Conservation (phyloP, 1,139 yeast genomes). For the Geotrichum europaeum region DNA sequence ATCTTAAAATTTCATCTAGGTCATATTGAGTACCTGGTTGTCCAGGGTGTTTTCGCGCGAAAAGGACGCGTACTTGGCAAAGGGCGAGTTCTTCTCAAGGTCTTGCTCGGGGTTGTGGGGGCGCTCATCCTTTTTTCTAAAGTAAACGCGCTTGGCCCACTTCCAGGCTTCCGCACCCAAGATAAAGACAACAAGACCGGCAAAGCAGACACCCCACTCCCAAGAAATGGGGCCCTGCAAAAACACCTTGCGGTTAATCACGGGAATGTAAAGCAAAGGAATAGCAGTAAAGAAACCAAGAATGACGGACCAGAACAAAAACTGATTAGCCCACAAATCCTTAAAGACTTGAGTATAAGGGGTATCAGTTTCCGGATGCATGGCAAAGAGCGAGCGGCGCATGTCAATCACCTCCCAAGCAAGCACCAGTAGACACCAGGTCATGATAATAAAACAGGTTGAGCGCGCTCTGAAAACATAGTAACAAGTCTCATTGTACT, state of each 20-base stretch:
- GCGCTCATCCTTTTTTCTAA: conserved; percentile 35
- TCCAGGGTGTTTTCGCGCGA: conserved; percentile 43
- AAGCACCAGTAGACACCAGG: conserved; percentile 81
- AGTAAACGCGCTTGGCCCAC: conserved; percentile 55
- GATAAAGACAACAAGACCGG: conserved; percentile 55
- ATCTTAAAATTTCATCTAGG: not conserved
- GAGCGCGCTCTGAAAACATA: conserved; percentile 76
- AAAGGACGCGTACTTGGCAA: conserved; percentile 54
- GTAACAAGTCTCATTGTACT: conserved; percentile 45
- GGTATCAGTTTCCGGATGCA: conserved; percentile 63
- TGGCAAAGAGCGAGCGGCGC: conserved; percentile 63
- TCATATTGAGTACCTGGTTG: conserved; percentile 2
- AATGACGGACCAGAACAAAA: conserved; percentile 77
- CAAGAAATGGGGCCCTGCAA: conserved; percentile 66
- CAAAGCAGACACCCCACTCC: conserved; percentile 81
- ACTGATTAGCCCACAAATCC: conserved; percentile 71
- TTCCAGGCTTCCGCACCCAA: conserved; percentile 63
- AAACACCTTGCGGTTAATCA: conserved; percentile 71
- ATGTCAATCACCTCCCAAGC: conserved; percentile 91
- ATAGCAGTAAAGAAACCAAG: conserved; percentile 67
- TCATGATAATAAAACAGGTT: conserved; percentile 75
- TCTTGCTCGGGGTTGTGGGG: conserved; percentile 57
- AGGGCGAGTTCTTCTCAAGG: conserved; percentile 58
- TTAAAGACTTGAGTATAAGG: conserved; percentile 53
- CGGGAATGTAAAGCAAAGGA: conserved; percentile 86